Evolutionary conservation across 2,329 filamentous ascomycete genomes (phyloP).

Genomic region (Penicillium sp.): DNA sequence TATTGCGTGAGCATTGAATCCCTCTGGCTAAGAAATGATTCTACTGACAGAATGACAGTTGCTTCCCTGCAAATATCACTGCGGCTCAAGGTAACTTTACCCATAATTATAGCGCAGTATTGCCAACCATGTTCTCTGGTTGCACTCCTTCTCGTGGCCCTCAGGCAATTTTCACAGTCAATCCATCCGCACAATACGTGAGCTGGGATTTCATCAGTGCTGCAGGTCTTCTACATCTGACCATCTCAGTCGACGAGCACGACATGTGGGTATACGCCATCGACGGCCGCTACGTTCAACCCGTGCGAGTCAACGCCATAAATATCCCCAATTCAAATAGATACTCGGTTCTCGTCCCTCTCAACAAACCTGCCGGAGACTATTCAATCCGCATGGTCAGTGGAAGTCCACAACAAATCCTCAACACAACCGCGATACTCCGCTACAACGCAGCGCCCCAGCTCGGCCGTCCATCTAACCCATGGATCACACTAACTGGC

Average conservation of each 20-base stretch:
- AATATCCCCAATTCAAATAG: constrained; percentile 38
- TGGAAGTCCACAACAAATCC: constrained; percentile 52
- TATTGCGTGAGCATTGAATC: constrained; percentile 22
- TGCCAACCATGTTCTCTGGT: constrained; percentile 22
- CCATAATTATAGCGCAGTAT: constrained; percentile 17
- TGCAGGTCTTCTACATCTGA: constrained; percentile 30
- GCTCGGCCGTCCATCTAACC: constrained; percentile 25
- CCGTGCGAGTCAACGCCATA: constrained; percentile 38
- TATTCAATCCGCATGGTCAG: constrained; percentile 58
- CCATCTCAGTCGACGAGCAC: constrained; percentile 47
- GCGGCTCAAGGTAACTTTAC: constrained; percentile 17
- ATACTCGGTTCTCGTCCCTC: constrained; percentile 43
- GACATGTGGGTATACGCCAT: constrained; percentile 46
- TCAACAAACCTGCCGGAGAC: constrained; percentile 46
- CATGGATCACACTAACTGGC: constrained; percentile 54
- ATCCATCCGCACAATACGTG: constrained; percentile 32
- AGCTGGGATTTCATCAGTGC: constrained; percentile 42
- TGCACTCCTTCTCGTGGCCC: constrained; percentile 26
- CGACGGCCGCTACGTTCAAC: constrained; percentile 46
- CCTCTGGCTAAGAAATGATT: not conserved
- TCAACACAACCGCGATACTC: constrained; percentile 54
- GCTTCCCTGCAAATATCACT: constrained; percentile 22
- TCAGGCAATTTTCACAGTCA: constrained; percentile 32
- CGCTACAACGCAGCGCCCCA: constrained; percentile 34
- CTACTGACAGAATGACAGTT: constrained; percentile 16